Evolutionary conservation across 148 eudicot species (phyloP).

Genomic region (Bassia scoparia): DNA sequence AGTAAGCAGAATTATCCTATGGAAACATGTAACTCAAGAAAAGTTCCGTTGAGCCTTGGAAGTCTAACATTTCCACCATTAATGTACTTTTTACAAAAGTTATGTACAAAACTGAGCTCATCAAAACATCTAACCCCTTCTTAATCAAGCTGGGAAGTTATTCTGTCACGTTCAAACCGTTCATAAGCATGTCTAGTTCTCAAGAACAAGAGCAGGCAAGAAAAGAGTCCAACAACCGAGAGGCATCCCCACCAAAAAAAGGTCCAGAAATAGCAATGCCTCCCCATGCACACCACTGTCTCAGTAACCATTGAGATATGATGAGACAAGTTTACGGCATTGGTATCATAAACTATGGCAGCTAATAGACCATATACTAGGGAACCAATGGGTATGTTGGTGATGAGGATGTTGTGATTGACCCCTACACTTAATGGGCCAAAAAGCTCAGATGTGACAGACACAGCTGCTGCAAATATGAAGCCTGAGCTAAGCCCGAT

Average conservation of each 20-base stretch:
- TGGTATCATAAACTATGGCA: constrained; percentile 61
- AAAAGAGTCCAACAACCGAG: constrained; percentile 54
- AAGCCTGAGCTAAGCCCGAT: constrained; percentile 85
- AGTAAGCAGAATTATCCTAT: background rate
- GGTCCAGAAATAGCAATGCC: constrained; percentile 62
- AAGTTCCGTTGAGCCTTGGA: background rate
- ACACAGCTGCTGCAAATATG: constrained; percentile 85
- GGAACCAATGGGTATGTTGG: constrained; percentile 86
- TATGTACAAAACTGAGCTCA: constrained; percentile 5
- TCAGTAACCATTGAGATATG: constrained; percentile 24
- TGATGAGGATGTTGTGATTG: constrained; percentile 85
- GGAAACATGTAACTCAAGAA: background rate
- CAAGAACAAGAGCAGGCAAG: constrained; percentile 55
- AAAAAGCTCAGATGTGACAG: constrained; percentile 81
- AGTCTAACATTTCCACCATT: background rate
- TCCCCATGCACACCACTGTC: constrained; percentile 65
- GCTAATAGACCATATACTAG: constrained; percentile 67
- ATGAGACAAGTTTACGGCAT: constrained; percentile 26
- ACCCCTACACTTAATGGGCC: constrained; percentile 76
- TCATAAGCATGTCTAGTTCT: constrained; percentile 74
- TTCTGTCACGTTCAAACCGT: constrained; percentile 52
- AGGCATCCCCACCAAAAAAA: constrained; percentile 76
- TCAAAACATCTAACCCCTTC: background rate
- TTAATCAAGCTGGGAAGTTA: constrained; percentile 32
- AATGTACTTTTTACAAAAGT: background rate